A percentile compares a stretch with the other conserved stretches of the same genome.
phyloP scores from a whole-genome alignment of 169 alveolate genomes.

The Plasmodium gonderi region DNA sequence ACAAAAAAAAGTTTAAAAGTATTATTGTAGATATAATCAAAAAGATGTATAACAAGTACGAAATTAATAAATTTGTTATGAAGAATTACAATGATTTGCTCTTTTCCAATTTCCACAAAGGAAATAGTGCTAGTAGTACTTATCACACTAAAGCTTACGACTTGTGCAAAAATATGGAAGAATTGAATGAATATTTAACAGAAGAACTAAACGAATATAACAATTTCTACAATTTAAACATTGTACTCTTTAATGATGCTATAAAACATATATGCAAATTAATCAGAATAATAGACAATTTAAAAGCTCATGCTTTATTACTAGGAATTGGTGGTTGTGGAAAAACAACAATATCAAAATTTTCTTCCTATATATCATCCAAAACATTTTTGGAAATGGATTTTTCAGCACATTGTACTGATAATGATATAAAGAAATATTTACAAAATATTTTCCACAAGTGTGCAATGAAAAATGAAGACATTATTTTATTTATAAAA shows the following conservation, averaged over 20 bases:
- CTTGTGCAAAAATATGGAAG: slow-evolving; percentile 89
- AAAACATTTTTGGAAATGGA: slow-evolving; percentile 85
- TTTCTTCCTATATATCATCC: slow-evolving; percentile 92
- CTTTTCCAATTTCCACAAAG: slow-evolving; percentile 80
- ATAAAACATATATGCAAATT: slow-evolving; percentile 95
- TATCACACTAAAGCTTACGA: slow-evolving; percentile 91
- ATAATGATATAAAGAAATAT: slow-evolving; percentile 76
- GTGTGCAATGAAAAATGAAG: slow-evolving; percentile 92
- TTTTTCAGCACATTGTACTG: slow-evolving; percentile 55
- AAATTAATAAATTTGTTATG: slow-evolving; percentile 89
- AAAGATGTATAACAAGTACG: slow-evolving; percentile 92
- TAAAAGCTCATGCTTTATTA: slow-evolving; percentile 95
- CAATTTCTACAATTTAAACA: slow-evolving; percentile 93
- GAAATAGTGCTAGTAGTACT: neutral
- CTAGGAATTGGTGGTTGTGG: slow-evolving; percentile 99
- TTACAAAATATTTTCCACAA: slow-evolving; percentile 83
- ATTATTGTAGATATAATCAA: slow-evolving; percentile 92
- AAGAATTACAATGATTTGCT: slow-evolving; percentile 37
- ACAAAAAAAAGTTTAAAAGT: slow-evolving; percentile 89
- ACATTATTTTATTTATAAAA: slow-evolving; percentile 91
- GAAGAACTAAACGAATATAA: slow-evolving; percentile 95
- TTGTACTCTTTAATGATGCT: slow-evolving; percentile 97
- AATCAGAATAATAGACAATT: slow-evolving; percentile 93
- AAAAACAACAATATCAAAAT: slow-evolving; percentile 93
- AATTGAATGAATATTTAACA: slow-evolving; percentile 84